Base-by-base conservation (phyloP, 331 rosid genomes). In the Pyracantha coccinea region DNA sequence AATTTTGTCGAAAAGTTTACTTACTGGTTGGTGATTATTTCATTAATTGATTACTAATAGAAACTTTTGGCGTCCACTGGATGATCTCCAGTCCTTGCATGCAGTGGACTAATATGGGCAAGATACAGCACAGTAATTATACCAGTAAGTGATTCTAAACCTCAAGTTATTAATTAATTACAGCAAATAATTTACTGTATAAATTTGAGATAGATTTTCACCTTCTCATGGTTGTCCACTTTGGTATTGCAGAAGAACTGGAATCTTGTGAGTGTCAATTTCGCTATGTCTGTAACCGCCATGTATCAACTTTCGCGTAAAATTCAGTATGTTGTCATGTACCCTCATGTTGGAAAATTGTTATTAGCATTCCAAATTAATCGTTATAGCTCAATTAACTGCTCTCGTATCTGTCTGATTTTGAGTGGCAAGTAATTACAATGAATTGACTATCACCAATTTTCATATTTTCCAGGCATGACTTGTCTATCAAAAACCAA, bases 21-120 rank as follows among this genome's bases (percentile, higher is more conserved):
- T 50, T 50, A 16, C 55, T 16, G 1, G 55, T 50, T 50, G 55
- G 55, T 50, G 17, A 47, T 50, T 50, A 16, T 50, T 50, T 16
- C 55, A 16, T 4, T 28, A 29, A 17, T 13, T 31, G 4, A 1
- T 62, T 19, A 11, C 32, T 77, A 33, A 61, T 23, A 31, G 4
- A 59, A n/a, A 45, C 3, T 31, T 9, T 68, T 55, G 10, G 20
- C 57, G 59, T 63, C 68, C 68, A 23, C 25, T 17, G 1, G 68
- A 63, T 63, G 68, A 63, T 63, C 68, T 29, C 5, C 77, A 78
- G 82, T 23, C 32, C 57, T 78, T n/a, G 45, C 71, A 33, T 53
- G 19, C 52, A 50, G 52, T 11, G 82, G 77, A 64, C 77, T 78
- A 13, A 31, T 78, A 64, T 72, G 73, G 77, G 68, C 82, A n/a